Conservation (phyloP, 169 alveolate species). For the Cryptosporidium parvum region DNA sequence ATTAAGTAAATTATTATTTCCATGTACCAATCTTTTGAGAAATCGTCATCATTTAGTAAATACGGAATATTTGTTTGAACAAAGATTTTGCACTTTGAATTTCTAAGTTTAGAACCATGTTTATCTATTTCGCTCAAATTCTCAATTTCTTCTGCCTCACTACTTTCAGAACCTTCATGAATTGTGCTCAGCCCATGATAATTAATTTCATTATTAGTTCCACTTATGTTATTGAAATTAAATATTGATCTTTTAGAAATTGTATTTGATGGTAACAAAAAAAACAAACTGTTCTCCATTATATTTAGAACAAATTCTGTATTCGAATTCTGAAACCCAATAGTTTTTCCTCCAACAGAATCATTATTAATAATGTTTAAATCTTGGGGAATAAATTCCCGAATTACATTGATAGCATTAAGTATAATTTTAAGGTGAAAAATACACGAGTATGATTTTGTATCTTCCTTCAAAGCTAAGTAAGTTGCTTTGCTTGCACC, state of each 20-base stretch:
- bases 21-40: conserved; percentile 53
- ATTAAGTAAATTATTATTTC: conserved; percentile 30
- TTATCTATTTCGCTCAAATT: conserved; percentile 13
- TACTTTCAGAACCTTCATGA: conserved; percentile 12
- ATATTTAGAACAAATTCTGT: conserved; percentile 26
- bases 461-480: conserved; percentile 28
- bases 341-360: neutral
- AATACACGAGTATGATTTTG: conserved; percentile 17
- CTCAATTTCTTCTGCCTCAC: conserved; percentile 67
- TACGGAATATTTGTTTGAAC: neutral
- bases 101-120: conserved; percentile 1
- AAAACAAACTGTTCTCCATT: conserved; percentile 37
- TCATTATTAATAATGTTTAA: neutral
- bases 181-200: conserved; percentile 2
- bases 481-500: neutral
- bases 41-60: conserved; percentile 21
- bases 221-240: neutral
- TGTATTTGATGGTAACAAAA: conserved; percentile 62
- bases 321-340: neutral
- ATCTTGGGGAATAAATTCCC: conserved; percentile 9
- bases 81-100: neutral
- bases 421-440: conserved; percentile 45
- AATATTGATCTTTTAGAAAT: conserved; percentile 45
- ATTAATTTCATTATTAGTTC: neutral
- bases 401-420: conserved; percentile 14